Evolutionary conservation across 768 basidiomycete species (phyloP), one percentile per base, ranked within the genome.

Genomic region (Amanita rimosa): DNA sequence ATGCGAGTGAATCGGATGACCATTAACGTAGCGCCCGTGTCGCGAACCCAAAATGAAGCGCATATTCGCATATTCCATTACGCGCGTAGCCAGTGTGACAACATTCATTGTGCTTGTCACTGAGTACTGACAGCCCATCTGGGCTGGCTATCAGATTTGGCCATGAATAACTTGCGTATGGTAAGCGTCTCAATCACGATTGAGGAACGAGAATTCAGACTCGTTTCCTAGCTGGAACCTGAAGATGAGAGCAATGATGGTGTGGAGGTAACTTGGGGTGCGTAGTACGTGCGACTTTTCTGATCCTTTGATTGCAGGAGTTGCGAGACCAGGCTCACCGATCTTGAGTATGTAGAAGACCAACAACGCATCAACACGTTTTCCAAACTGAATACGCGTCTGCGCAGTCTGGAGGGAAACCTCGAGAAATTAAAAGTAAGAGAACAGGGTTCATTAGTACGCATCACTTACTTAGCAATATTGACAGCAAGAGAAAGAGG

Each of bases 351-450:
- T 36, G 19, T 57, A 85, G 79, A 79, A 72, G 90, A 93, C 62
- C 93, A 97, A 63, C 82, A 92, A 55, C 78, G 79, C 24, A 97
- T 97, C 67, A 95, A 84, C 66, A 73, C 79, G 0, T 96, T 97
- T 62, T 95, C 92, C 0, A 94, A 91, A 62, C 71, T 94, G 34
- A 96, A 95, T 57, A 82, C 81, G 6, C 79, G 92, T 41, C 64
- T 88, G 50, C 74, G 79, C 6, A 71, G 73, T 22, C 71, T 91
- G 33, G 80, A 88, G 56, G 87, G 83, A 53, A 81, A 78, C 47
- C 72, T 93, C 26, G 73, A 80, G 48, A 66, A 66, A 21, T 74
- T 92, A 57, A 87, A 87, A 76, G 93, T 91, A 24, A 42, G 8
- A 16, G 21, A 16, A 37, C 9, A 7, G 10, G 8, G 5, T 19